Base-by-base conservation (phyloP, 257 asterid genomes). In the Ballota nigra region DNA sequence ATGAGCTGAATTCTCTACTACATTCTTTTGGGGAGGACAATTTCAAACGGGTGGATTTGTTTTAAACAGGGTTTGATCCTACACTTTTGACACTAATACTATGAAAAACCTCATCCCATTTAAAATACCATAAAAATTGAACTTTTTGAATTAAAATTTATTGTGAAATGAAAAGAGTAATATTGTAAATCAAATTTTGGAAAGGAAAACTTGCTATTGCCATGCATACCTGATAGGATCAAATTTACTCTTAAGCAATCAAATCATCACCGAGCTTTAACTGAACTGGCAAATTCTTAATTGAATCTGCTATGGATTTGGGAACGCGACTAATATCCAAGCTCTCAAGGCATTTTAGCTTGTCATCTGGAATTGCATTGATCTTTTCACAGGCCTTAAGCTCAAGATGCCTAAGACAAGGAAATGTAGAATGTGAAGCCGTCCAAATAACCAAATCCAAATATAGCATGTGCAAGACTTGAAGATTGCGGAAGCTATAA, bases 361-460 rank as follows among this genome's bases (percentile, higher is more conserved):
- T 11, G 60, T 0, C 11, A 18, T 53, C 40, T 11, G 89, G 87
- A 4, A 82, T 74, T n/a, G 24, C 12, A 4, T 10, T 6, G 18
- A 86, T 81, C 1, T 53, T 10, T 4, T 22, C 29, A 8, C 88
- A 86, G 36, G 61, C 49, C 20, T 16, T 74, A 9, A 86, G 65
- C 28, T 56, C 73, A 41, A 86, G 82, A 34, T 41, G 61, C 8
- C 12, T 63, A 6, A 86, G 84, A 0, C 1, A 18, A 1, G 83
- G 86, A 47, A 86, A 81, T 5, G 68, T 15, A 53, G 23, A 12
- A 15, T 33, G 22, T 0, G 82, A 68, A 57, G 81, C 81, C 3
- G 19, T 52, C 91, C 88, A 86, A 12, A 12, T 1, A 3, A 5
- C 75, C 15, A 86, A 34, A 26, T 78, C 68, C 7, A 77, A 15